Evolutionary conservation across 1,139 yeast genomes (phyloP).

Genomic region (Yamadazyma dendronema): DNA sequence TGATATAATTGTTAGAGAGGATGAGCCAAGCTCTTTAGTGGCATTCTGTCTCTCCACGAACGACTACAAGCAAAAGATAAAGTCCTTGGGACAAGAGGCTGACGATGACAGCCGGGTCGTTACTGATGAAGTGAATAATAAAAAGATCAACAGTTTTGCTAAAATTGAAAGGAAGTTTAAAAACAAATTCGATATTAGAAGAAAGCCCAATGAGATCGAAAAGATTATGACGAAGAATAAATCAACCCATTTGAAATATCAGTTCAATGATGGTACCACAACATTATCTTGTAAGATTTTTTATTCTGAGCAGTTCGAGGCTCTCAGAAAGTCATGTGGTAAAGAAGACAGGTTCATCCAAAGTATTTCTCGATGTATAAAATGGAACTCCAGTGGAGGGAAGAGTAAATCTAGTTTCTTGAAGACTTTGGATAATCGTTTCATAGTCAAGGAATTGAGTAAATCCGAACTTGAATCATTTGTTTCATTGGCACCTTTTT

Average conservation of each 20-base stretch:
- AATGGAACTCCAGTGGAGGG: conserved; percentile 97
- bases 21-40: conserved; percentile 92
- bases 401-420: conserved; percentile 93
- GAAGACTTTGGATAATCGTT: conserved; percentile 86
- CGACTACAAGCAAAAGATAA: conserved; percentile 72
- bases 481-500: conserved; percentile 92
- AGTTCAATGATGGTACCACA: conserved; percentile 83
- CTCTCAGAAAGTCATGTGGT: conserved; percentile 82
- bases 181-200: conserved; percentile 22
- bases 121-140: conserved; percentile 27
- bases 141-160: conserved; percentile 37
- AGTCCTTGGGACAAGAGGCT: conserved; percentile 33
- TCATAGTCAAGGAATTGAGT: conserved; percentile 86
- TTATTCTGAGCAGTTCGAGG: conserved; percentile 95
- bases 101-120: conserved; percentile 15
- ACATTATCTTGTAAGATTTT: conserved; percentile 92
- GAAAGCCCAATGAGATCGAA: conserved; percentile 46
- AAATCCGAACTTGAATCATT: conserved; percentile 90
- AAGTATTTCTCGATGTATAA: conserved; percentile 86
- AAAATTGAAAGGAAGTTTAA: conserved; percentile 48
- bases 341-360: conserved; percentile 76
- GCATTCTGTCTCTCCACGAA: conserved; percentile 87
- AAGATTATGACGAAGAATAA: conserved; percentile 73
- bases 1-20: conserved; percentile 91
- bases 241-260: conserved; percentile 88